Evolutionary conservation across 805 yeast species (phyloP).

Genomic region (Metschnikowia reukaufii): DNA sequence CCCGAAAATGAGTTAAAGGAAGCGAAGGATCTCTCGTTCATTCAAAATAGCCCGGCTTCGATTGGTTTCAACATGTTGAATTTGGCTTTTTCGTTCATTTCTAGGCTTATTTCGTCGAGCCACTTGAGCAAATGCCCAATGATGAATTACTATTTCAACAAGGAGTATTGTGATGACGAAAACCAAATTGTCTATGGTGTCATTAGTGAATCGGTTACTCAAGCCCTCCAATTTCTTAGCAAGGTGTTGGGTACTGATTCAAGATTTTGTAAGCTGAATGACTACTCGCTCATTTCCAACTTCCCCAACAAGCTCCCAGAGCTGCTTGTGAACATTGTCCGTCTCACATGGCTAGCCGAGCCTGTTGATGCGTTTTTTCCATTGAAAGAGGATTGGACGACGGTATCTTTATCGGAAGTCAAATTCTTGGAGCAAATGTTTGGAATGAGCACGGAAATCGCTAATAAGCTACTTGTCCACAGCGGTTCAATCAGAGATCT

Average conservation of each 20-base stretch:
- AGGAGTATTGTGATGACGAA: conserved; percentile 16
- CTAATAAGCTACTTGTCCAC: conserved; percentile 3
- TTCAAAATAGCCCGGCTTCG: conserved; percentile 9
- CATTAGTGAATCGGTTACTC: conserved; percentile 7
- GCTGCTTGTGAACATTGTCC: conserved; percentile 10
- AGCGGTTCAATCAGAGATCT: conserved; percentile 6
- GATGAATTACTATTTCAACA: conserved; percentile 10
- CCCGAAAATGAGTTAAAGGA: neutral
- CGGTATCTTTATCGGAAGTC: conserved; percentile 12
- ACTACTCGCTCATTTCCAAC: conserved; percentile 11
- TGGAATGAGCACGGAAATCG: neutral
- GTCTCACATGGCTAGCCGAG: conserved; percentile 10
- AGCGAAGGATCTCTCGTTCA: conserved; percentile 1
- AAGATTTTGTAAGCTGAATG: neutral
- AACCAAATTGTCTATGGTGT: conserved; percentile 9
- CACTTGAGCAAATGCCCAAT: conserved; percentile 11
- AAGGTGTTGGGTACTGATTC: conserved; percentile 15
- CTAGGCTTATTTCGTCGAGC: conserved; percentile 3
- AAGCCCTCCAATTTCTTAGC: conserved; percentile 6
- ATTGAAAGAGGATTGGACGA: conserved; percentile 14
- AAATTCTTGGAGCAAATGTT: conserved; percentile 4
- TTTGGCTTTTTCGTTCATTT: conserved; percentile 1
- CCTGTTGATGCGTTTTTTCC: conserved; percentile 12
- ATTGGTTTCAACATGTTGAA: conserved; percentile 7
- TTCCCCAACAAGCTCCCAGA: conserved; percentile 10